Percentiles rank a stretch among this genome's conserved stretches.
Evolutionary conservation across 495 filamentous ascomycete species (phyloP).

Genomic region (Saxophila tyrrhenica): DNA sequence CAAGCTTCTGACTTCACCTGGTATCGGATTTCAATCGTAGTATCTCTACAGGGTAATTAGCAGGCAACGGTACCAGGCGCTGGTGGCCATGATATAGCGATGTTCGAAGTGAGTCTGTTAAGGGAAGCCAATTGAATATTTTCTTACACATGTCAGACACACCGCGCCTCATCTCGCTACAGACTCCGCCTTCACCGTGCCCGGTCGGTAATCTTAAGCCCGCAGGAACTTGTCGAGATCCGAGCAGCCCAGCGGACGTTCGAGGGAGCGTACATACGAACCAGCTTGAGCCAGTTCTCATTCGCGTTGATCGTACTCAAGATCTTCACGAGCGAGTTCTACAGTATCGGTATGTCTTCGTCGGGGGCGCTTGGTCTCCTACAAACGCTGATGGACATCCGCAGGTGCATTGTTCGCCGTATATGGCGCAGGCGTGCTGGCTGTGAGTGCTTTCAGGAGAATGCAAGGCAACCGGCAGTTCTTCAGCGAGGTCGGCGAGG

Average conservation of each 20-base stretch:
- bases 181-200: slow-evolving; percentile 70
- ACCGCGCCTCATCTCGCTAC: slow-evolving; percentile 27
- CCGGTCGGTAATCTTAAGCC: slow-evolving; percentile 68
- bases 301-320: slow-evolving; percentile 90
- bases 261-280: slow-evolving; percentile 93
- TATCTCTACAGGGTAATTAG: too few relatives aligned
- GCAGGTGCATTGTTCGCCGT: slow-evolving; percentile 40
- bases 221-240: slow-evolving; percentile 80
- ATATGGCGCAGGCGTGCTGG: slow-evolving; percentile 74
- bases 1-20: too few relatives aligned
- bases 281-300: slow-evolving; percentile 83
- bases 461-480: slow-evolving; percentile 89
- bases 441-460: slow-evolving; percentile 68
- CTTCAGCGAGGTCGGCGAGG: slow-evolving; percentile 63
- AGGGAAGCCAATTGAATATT: background rate
- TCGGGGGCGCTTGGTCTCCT: background rate
- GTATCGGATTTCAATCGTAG: too few relatives aligned
- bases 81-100: background rate
- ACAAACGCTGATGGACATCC: background rate
- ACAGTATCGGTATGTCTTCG: slow-evolving; percentile 49
- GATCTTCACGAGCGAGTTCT: slow-evolving; percentile 94
- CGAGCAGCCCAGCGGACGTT: slow-evolving; percentile 92
- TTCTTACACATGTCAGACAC: slow-evolving; percentile 11
- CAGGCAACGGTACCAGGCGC: too few relatives aligned
- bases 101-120: slow-evolving; percentile 13